Evolutionary conservation across 352 stramenopile species (phyloP).

Genomic region (Phytophthora agathidicida): DNA sequence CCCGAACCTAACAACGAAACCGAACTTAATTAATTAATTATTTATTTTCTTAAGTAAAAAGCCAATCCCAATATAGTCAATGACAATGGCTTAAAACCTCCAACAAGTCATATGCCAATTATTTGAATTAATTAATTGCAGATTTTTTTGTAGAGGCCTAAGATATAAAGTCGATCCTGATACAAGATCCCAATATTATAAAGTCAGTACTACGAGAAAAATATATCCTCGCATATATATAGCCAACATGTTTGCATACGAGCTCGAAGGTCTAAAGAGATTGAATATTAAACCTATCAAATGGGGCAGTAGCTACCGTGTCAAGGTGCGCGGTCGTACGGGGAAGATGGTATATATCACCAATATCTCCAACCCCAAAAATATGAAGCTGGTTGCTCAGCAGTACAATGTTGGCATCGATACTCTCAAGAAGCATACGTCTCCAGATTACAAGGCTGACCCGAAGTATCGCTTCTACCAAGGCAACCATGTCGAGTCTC

Average conservation of each 20-base stretch:
- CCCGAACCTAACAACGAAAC: background rate
- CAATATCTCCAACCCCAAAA: constrained; percentile 8
- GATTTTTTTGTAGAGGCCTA: background rate
- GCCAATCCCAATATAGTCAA: too few relatives aligned
- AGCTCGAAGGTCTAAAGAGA: constrained; percentile 23
- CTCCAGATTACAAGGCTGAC: too few relatives aligned
- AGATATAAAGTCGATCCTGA: constrained; percentile 23
- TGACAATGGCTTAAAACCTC: too few relatives aligned
- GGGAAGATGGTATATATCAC: constrained; percentile 20
- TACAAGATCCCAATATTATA: constrained; percentile 17
- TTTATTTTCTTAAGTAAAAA: too few relatives aligned
- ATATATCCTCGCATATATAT: constrained; percentile 23
- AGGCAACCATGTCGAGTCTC: too few relatives aligned
- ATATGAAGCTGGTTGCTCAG: constrained; percentile 16
- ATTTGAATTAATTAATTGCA: constrained; percentile 17
- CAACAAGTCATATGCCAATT: constrained; percentile 7
- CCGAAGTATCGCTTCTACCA: too few relatives aligned
- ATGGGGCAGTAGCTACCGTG: constrained; percentile 21
- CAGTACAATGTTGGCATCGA: too few relatives aligned
- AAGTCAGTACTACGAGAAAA: constrained; percentile 6
- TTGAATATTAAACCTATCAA: constrained; percentile 17
- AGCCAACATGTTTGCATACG: constrained; percentile 24
- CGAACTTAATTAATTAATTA: background rate
- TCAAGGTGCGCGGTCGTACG: constrained; percentile 21
- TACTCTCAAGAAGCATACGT: too few relatives aligned